Evolutionary conservation across 2,329 filamentous ascomycete genomes (phyloP), one percentile per base, ranked within the genome.

Genomic region (Claviceps sp.): DNA sequence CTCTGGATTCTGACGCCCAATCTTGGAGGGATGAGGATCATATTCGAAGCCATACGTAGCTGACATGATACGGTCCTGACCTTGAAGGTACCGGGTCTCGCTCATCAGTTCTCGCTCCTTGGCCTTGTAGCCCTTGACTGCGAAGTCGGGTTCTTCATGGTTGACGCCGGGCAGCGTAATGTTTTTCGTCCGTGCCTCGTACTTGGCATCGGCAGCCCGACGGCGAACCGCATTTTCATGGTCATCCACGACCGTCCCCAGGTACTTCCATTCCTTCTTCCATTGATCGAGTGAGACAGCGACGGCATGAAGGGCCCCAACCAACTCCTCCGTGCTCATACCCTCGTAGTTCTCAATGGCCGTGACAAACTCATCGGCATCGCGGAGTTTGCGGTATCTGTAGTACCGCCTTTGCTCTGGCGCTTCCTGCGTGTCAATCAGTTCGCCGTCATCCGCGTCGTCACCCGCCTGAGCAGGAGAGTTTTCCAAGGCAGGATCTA

Each of bases 11-110:
- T 84, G 81, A 39, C 70, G 70, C 19, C 79, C 78, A 54, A 82
- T 70, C 63, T 77, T 78, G 54, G 73, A 73, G 2, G 74, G 72
- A 50, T 79, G 75, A 10, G 75, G 70, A 57, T 82, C 79, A 57
- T 82, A 80, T 54, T 81, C 76, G 58, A 82, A 82, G 16, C 76
- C 74, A 59, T 82, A 84, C 1, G 74, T 71, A 55, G 76, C 71
- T 7, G 80, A 78, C 72, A 79, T 77, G 55, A 81, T 69, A 52
- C 70, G 70, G 64, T 82, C 78, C 60, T 84, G 75, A 50, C 70
- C 61, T 52, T 76, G 73, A 4, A 73, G 68, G 44, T 76, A 70
- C 24, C 70, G 66, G 0, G 70, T 70, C 51, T 75, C 73, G 34
- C 64, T 68, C 56, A 68, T 64, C 2, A 67, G 61, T 45, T 75